Evolutionary conservation across 305 asterid genomes (phyloP), one percentile per base, ranked within the genome.

Genomic region (Nicotiana rustica): DNA sequence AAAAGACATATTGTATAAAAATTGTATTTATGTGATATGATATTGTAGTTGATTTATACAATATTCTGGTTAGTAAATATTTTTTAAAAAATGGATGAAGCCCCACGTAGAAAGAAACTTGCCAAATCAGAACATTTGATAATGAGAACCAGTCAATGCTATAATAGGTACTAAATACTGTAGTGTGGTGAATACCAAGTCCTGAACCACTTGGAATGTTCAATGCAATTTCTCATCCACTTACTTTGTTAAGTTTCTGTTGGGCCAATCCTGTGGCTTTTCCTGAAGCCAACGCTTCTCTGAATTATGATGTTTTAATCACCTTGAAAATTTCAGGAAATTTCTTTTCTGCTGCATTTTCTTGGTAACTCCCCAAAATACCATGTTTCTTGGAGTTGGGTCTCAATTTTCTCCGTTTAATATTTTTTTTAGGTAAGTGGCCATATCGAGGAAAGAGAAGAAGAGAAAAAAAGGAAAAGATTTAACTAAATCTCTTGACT

Each of bases 301-400:
- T 59, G 1, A 19, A 61, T 61, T 19, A 60, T 17, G 66, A 29
- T 8, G 12, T 18, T 19, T 13, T 65, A 29, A 56, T 56, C 18
- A 5, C 6, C 61, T 47, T 5, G 9, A 7, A 29, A 15, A 14
- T 75, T 52, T 65, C 65, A 14, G 64, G 29, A 47, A 71, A 44
- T 47, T 71, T 70, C 78, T 21, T 47, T 71, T 70, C 78, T n/a
- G 35, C 78, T 19, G 36, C 64, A 73, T 73, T 73, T 68, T 25
- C 80, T 75, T 49, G 80, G 47, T 13, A 75, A 75, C 19, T 14
- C 79, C 21, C 79, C 21, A 75, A 49, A 7, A 52, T 52, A 75
- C 18, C 3, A 25, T 25, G 29, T 25, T 0, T 25, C 29, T 25
- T 25, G 29, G 29, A 25, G 29, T 25, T 75, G 80, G 80, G 47